A percentile compares a stretch with the other conserved stretches of the same genome.
phyloP scores from a whole-genome alignment of 371 early-diverging fungal species.

The Astathelohania contejeani region DNA sequence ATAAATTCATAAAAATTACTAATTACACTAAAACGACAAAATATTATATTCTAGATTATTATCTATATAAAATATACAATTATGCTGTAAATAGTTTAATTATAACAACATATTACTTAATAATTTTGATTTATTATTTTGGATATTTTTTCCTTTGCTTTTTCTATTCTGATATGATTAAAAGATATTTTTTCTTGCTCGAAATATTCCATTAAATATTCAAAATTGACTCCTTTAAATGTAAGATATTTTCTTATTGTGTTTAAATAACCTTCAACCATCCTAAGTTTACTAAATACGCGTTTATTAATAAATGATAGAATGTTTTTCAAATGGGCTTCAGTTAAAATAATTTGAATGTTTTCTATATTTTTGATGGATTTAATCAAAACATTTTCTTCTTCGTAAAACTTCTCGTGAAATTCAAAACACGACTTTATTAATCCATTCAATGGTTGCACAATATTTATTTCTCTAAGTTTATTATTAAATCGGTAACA shows the following conservation, averaged over 20 bases:
- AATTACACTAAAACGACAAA: too few relatives aligned
- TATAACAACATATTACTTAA: too few relatives aligned
- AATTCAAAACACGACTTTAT: slow-evolving; percentile 26
- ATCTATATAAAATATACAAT: too few relatives aligned
- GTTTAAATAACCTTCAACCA: neutral
- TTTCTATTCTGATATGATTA: too few relatives aligned
- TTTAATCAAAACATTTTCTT: slow-evolving; percentile 12
- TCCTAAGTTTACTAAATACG: slow-evolving; percentile 23
- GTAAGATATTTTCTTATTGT: neutral
- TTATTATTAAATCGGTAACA: slow-evolving; percentile 11
- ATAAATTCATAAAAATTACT: too few relatives aligned
- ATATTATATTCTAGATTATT: too few relatives aligned
- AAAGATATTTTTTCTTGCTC: too few relatives aligned
- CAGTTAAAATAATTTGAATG: slow-evolving; percentile 13
- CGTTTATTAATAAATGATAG: slow-evolving; percentile 27
- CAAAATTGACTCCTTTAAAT: neutral
- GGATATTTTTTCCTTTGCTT: too few relatives aligned
- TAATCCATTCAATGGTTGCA: slow-evolving; percentile 17
- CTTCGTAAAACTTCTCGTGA: slow-evolving; percentile 16
- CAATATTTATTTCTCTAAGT: slow-evolving; percentile 23
- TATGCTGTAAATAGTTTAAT: too few relatives aligned
- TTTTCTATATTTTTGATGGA: neutral
- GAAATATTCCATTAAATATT: too few relatives aligned
- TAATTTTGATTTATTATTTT: too few relatives aligned
- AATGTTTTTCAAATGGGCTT: slow-evolving; percentile 14